A percentile compares a stretch with the other conserved stretches of the same genome.
Conservation (phyloP, 495 filamentous ascomycete species). For the Daldinia concentrica region DNA sequence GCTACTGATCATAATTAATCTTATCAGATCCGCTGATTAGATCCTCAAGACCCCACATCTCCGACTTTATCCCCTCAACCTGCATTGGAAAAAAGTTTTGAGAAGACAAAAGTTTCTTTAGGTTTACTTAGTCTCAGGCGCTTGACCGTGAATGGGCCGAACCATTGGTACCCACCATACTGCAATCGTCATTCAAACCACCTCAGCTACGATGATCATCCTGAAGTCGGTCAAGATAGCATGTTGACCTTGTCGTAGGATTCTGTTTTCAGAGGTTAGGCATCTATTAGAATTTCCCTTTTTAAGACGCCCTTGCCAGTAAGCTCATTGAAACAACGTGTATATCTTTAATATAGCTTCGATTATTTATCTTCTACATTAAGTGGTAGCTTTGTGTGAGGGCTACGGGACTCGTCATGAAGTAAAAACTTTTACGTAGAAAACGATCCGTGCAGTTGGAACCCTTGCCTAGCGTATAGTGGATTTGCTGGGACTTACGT, state of each 20-base stretch:
- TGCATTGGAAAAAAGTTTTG: background rate
- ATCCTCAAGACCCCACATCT: slow-evolving; percentile 2
- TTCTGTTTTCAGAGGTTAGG: background rate
- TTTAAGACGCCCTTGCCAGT: background rate
- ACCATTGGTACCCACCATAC: background rate
- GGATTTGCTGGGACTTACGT: background rate
- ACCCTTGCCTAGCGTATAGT: background rate
- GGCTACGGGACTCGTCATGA: background rate
- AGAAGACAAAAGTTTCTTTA: background rate
- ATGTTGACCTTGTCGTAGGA: background rate
- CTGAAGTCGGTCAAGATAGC: background rate
- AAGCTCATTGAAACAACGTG: no score
- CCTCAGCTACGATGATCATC: background rate
- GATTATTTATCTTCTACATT: no score
- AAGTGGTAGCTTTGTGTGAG: no score
- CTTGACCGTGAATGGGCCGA: background rate
- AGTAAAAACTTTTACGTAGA: background rate
- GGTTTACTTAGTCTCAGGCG: background rate
- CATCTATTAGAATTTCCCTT: background rate
- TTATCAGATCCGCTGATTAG: slow-evolving; percentile 39
- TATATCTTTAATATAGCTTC: no score
- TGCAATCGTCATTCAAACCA: background rate
- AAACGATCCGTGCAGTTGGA: background rate
- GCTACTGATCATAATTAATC: slow-evolving; percentile 22
- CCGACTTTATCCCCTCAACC: background rate